Base-by-base conservation (phyloP, 2,329 filamentous ascomycete species). In the Fusarium keratoplasticum region DNA sequence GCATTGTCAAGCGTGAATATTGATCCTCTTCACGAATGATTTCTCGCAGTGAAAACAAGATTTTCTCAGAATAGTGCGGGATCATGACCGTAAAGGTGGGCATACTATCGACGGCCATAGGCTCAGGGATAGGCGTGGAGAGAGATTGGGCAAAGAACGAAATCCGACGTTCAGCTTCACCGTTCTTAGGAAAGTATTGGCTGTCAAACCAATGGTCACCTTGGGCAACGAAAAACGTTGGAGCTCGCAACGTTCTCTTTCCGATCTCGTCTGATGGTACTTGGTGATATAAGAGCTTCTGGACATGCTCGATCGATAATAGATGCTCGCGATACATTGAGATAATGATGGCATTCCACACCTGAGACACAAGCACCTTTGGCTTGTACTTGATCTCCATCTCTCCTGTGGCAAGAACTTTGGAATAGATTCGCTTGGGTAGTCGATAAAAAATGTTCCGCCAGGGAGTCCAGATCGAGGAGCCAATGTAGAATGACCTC, bases 301-400 rank as follows among this genome's bases (percentile, higher is more conserved):
- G 54, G 13, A 57, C 54, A 35, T 57, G 54, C 54, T 57, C 54
- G 8, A 57, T 57, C 33, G 54, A 57, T 57, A 57, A 36, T 4
- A 57, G 54, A 38, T 57, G 54, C 54, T 57, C 54, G 20, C 54
- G 54, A 18, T 57, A 57, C 54, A 57, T 57, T 14, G 54, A 57
- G 5, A 57, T 57, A 5, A 57, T 25, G 13, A 57, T 57, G 4
- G 33, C 54, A 25, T 57, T 57, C 54, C 54, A 57, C 20, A 57
- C 54, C 33, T 57, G 54, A 9, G 54, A 57, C 14, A 57, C 54
- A 22, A 57, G 54, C 1, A 57, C 14, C 6, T 57, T 57, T 16
- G 54, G 54, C 20, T 57, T 57, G 18, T 57, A 57, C 11, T 25
- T 22, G 33, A 57, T 38, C 14, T 57, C 54, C 54, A 57, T 57